Conservation (phyloP, 176 grass and related monocot species). For the Sorghum bicolor region DNA sequence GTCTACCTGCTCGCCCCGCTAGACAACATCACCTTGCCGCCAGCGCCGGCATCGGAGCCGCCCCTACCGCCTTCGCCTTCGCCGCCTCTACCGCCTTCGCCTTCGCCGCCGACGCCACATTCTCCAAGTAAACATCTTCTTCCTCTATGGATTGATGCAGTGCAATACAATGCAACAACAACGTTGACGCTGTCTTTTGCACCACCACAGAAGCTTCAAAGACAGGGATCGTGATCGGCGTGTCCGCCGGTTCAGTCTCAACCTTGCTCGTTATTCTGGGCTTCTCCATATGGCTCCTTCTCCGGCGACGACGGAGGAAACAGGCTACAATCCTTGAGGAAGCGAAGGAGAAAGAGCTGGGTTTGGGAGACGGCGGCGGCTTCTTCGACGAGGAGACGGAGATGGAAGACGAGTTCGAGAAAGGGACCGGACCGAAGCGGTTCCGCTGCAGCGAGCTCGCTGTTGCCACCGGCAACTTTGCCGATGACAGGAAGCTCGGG, state of each 20-base stretch:
- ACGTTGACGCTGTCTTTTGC: background rate
- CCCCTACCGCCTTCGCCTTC: background rate
- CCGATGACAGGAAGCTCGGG: no score
- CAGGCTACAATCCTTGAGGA: background rate
- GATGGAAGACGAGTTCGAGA: constrained; percentile 33
- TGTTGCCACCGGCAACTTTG: constrained; percentile 28
- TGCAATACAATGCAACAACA: background rate
- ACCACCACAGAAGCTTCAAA: background rate
- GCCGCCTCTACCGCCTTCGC: background rate
- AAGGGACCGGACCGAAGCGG: constrained; percentile 18
- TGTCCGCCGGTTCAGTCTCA: background rate
- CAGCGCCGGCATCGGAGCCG: background rate
- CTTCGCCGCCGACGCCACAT: no score
- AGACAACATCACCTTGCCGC: constrained; percentile 20
- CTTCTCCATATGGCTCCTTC: background rate
- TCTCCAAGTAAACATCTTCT: background rate
- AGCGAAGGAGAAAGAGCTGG: background rate
- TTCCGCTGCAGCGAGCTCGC: constrained; percentile 29
- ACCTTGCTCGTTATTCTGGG: background rate
- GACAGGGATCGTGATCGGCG: background rate
- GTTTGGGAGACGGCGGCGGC: background rate
- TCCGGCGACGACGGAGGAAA: background rate
- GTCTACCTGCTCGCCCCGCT: background rate
- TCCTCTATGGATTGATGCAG: background rate
- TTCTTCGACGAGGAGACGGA: background rate